Base-by-base conservation (phyloP, 1,139 yeast species). In the Keqinozyma sinolaborantium region DNA sequence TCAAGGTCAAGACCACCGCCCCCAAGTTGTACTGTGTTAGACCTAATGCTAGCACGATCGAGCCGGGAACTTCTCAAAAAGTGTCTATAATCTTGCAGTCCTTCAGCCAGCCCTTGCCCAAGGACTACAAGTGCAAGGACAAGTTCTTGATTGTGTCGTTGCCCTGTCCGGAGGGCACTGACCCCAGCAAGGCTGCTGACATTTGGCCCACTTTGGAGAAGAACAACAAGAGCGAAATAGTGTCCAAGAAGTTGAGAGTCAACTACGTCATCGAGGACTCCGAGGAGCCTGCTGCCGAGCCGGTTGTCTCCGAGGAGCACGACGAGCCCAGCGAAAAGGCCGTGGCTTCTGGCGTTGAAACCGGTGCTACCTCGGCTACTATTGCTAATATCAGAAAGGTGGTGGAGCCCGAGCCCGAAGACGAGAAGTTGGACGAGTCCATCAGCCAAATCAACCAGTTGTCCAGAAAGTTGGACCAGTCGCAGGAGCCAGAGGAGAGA, bases 1-100 rank as follows among this genome's bases (percentile, higher is more conserved):
- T 87, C 71, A 94, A 94, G 68, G 97, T 94, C 53, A 94, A 92
- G 64, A 92, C 99, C 30, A 92, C 99, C 7, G 97, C 97, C 10
- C 99, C 99, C 38, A 90, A 86, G 59, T 73, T 87, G 57, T 86
- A 90, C 68, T 86, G 96, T 60, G 97, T 92, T 34, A 82, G 96
- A 62, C 98, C 98, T 38, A 92, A 90, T 58, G 94, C 97, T 35
- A 78, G 95, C 16, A 63, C 83, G 25, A 70, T 92, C 35, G 72
- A 69, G 25, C 92, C 97, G 10, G 94, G 95, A 24, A 76, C 77
- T 41, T 60, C 80, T 9, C 66, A 80, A 33, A 78, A 83, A 37
- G 85, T 92, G 31, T 77, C 90, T 30, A 83, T 92, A 45, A 86
- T 87, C 48, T 79, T 88, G 42, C 90, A 90, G 58, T 95, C 95